These are phyloP conservation scores for Pichia nanzhaoensis DNA, from an alignment of 805 yeast genomes.

Conservation along the genomic window DNA sequence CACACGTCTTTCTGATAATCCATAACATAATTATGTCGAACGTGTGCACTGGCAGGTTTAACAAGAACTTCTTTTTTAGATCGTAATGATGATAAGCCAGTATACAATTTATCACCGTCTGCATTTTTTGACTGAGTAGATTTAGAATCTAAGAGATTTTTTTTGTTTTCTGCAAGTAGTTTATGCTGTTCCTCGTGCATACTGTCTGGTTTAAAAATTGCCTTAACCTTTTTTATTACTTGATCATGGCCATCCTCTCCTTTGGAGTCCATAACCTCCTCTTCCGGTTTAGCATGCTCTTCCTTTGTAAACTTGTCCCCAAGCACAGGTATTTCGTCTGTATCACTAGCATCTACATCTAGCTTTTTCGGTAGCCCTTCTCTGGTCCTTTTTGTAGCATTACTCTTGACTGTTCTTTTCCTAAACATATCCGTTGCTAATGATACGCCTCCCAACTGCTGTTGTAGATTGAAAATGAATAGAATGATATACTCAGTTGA, in stretches of 20 bases:
- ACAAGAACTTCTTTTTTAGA: conserved; percentile 13
- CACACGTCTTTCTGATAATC: conserved; percentile 95
- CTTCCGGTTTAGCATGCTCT: not conserved
- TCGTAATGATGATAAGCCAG: conserved; percentile 19
- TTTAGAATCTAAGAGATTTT: not conserved
- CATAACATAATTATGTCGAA: conserved; percentile 59
- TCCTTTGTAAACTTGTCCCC: too few relatives aligned
- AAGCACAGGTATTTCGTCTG: too few relatives aligned
- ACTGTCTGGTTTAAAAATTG: conserved; percentile 20
- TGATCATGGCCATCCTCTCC: too few relatives aligned
- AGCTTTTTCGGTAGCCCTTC: not conserved
- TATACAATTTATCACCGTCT: conserved; percentile 25
- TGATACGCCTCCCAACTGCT: too few relatives aligned
- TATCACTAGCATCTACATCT: not conserved
- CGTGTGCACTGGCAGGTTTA: conserved; percentile 34
- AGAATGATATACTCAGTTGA: too few relatives aligned
- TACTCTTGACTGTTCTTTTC: conserved; percentile 27
- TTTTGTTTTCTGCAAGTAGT: conserved; percentile 5
- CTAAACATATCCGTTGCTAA: conserved; percentile 30
- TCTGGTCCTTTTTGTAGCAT: not conserved
- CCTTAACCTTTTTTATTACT: too few relatives aligned
- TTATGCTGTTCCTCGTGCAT: conserved; percentile 20
- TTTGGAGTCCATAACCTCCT: not conserved
- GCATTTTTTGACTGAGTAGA: conserved; percentile 15
- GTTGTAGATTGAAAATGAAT: too few relatives aligned